Evolutionary conservation across 108 stramenopile genomes (phyloP).

Genomic region (Cylindrotheca fusiformis): DNA sequence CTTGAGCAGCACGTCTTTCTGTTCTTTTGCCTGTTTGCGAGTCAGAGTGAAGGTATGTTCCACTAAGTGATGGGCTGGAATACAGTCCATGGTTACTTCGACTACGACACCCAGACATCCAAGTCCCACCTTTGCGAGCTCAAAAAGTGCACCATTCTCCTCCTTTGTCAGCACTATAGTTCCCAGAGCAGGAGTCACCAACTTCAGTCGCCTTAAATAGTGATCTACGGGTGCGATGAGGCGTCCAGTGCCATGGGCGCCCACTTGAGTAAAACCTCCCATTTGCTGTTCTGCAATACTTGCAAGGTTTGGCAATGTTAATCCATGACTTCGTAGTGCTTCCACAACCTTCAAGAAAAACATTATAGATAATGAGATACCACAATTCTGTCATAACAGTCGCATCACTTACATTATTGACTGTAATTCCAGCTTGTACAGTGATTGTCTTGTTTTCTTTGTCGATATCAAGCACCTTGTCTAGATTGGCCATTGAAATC

Average conservation of each 20-base stretch:
- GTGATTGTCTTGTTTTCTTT: slow-evolving; percentile 78
- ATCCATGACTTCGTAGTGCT: slow-evolving; percentile 59
- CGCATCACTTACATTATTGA: too few relatives aligned
- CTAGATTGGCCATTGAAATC: slow-evolving; percentile 86
- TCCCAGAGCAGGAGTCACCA: slow-evolving; percentile 88
- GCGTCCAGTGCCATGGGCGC: slow-evolving; percentile 97
- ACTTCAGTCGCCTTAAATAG: slow-evolving; percentile 83
- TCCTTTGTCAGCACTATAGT: slow-evolving; percentile 69
- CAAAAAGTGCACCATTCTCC: slow-evolving; percentile 71
- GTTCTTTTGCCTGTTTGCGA: slow-evolving; percentile 68
- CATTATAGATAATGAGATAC: slow-evolving; percentile 58
- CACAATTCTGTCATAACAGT: slow-evolving; percentile 80
- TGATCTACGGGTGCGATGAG: slow-evolving; percentile 91
- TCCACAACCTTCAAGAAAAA: slow-evolving; percentile 39
- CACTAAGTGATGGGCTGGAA: slow-evolving; percentile 87
- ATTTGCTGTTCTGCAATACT: slow-evolving; percentile 97
- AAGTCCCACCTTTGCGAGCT: slow-evolving; percentile 86
- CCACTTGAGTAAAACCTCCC: slow-evolving; percentile 93
- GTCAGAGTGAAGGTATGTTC: slow-evolving; percentile 91
- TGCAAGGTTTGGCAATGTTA: slow-evolving; percentile 96
- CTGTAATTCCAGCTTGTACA: slow-evolving; percentile 91
- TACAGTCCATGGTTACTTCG: slow-evolving; percentile 85
- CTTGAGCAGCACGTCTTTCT: slow-evolving; percentile 53
- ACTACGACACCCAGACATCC: slow-evolving; percentile 95
- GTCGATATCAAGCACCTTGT: slow-evolving; percentile 80